A percentile compares a stretch with the other conserved stretches of the same genome.
Conservation (phyloP, 768 basidiomycete genomes). For the Boletus coccyginus region DNA sequence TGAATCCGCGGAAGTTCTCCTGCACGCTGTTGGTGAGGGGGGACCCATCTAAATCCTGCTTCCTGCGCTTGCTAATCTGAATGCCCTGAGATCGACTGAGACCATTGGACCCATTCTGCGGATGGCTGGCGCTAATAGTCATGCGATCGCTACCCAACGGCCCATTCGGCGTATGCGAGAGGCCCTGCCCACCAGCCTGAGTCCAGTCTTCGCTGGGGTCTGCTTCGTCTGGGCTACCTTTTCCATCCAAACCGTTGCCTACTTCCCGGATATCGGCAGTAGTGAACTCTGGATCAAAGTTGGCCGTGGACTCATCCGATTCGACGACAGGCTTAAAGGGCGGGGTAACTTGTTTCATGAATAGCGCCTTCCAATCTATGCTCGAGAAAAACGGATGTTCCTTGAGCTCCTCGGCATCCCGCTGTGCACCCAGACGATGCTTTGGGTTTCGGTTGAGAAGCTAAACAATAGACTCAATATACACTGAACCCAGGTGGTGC, state of each 20-base stretch:
- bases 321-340: slow-evolving; percentile 98
- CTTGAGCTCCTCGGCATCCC: slow-evolving; percentile 92
- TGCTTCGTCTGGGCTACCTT: slow-evolving; percentile 45
- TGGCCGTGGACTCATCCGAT: slow-evolving; percentile 96
- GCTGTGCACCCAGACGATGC: slow-evolving; percentile 87
- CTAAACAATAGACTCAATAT: slow-evolving; percentile 41
- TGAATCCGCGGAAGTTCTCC: slow-evolving; percentile 96
- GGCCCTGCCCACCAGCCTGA: slow-evolving; percentile 30
- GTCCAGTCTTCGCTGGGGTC: slow-evolving; percentile 68
- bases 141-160: slow-evolving; percentile 64
- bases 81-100: slow-evolving; percentile 35
- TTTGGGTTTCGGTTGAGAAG: slow-evolving; percentile 98
- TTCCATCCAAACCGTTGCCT: slow-evolving; percentile 51
- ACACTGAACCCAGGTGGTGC: slow-evolving; percentile 7
- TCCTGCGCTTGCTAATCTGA: slow-evolving; percentile 51
- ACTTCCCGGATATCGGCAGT: slow-evolving; percentile 81
- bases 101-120: slow-evolving; percentile 19
- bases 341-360: slow-evolving; percentile 86
- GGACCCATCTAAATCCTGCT: slow-evolving; percentile 46
- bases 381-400: slow-evolving; percentile 90
- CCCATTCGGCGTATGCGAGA: slow-evolving; percentile 67
- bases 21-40: slow-evolving; percentile 91
- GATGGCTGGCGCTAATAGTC: slow-evolving; percentile 9
- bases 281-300: slow-evolving; percentile 99
- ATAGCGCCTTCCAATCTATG: slow-evolving; percentile 91